Evolutionary conservation across 306 rosid species (phyloP).

Genomic region (Cicer arietinum): DNA sequence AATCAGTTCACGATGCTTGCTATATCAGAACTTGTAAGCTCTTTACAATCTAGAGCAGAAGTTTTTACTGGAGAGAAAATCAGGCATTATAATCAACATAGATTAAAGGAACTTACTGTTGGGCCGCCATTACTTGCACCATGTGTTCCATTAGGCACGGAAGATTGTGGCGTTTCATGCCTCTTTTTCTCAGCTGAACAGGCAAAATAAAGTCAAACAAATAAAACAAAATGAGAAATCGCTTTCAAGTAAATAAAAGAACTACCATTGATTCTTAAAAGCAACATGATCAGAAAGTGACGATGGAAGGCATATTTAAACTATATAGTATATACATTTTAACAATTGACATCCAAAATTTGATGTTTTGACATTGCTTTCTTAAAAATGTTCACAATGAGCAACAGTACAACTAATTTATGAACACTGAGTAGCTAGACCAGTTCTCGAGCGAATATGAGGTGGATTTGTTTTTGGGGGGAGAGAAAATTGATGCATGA

Average conservation of each 20-base stretch:
- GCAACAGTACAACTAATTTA: neutral
- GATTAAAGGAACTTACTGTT: slow-evolving; percentile 61
- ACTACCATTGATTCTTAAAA: slow-evolving; percentile 3
- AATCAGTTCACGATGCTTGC: neutral
- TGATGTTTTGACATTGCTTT: neutral
- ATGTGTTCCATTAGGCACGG: slow-evolving; percentile 66
- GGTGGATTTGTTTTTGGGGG: neutral
- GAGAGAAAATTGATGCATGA: neutral
- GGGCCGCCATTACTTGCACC: slow-evolving; percentile 75
- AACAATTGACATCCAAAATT: neutral
- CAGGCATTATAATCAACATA: slow-evolving; percentile 2
- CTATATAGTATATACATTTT: neutral
- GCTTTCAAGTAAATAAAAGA: slow-evolving; percentile 16
- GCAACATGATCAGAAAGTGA: slow-evolving; percentile 7
- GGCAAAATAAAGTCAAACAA: slow-evolving; percentile 31
- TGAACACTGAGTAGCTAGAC: neutral
- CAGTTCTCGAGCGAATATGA: neutral
- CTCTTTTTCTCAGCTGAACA: slow-evolving; percentile 84
- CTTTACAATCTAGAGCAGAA: neutral
- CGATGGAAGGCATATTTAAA: neutral
- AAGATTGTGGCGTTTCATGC: slow-evolving; percentile 65
- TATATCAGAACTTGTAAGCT: neutral
- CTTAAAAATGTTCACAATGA: neutral
- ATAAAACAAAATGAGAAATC: slow-evolving; percentile 23
- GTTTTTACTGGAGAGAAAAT: neutral